Base-by-base conservation (phyloP, 371 early-diverging fungal genomes). In the Mortierella sp. region DNA sequence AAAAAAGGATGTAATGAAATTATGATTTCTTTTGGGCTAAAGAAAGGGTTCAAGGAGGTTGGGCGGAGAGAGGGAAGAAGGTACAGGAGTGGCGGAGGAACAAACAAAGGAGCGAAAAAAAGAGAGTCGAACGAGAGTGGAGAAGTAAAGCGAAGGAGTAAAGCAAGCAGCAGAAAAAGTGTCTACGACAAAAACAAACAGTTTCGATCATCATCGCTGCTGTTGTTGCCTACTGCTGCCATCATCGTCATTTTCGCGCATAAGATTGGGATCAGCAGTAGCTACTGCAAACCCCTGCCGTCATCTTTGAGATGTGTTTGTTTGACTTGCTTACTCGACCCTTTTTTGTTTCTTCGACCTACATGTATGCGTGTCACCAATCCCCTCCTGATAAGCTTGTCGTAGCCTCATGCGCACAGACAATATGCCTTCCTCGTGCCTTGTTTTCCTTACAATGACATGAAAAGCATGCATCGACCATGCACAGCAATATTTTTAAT, bases 11-110 rank as follows among this genome's bases (percentile, higher is more conserved):
- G 11, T 24, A 38, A 38, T 3, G 4, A 21, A 10, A 38, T 38
- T 65, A n/a, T n/a, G n/a, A 0, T 26, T 60, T 58, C n/a, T 63
- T 63, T 58, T 58, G 13, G 14, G 60, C 65, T 10, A 7, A 65
- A 65, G 68, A 54, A 60, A 65, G 68, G 68, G 68, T 68, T 21
- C 68, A 68, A 68, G 42, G 68, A 65, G 19, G 65, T 14, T 13
- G 38, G 34, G 19, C 24, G 70, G 44, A 31, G 38, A 10, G 10
- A 58, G n/a, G n/a, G 28, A 70, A 50, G 11, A 42, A 45, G 47
- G 42, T 26, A 34, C 57, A 24, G 55, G 55, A 24, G n/a, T 28
- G 34, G 7, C 63, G 63, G 63, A 63, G 34, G 63, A 63, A 63
- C 63, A 31, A 63, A 38, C 42, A 38, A 63, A 63, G 63, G 63